Evolutionary conservation across 2,329 filamentous ascomycete genomes (phyloP), one percentile per base, ranked within the genome.

Genomic region (Aspergillus transmontanensis): DNA sequence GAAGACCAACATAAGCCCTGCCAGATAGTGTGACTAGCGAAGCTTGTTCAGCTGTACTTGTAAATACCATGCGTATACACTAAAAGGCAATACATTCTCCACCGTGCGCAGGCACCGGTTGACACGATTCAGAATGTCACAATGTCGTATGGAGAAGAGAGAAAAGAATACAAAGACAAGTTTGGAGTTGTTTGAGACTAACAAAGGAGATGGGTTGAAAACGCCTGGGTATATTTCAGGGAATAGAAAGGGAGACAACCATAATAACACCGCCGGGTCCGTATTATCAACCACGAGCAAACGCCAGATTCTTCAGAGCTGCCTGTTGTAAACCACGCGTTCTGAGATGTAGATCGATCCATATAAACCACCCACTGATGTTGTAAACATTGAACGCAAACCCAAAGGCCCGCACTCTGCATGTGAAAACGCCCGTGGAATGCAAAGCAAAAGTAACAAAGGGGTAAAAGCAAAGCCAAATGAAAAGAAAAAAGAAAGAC

Each of bases 141-240:
- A 34, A 51, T 28, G 48, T 50, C 34, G 55, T 50, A 58, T 41
- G 32, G 50, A 58, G 36, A 26, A 64, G 50, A 51, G 46, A 55
- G 46, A 34, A 45, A 60, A 43, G 43, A 48, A 60, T 32, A 60
- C 16, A 39, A 58, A 32, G 61, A 61, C 30, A 54, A 32, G 28
- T 54, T 41, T 16, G 45, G 53, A 39, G 51, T 21, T 26, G 34
- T 55, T 55, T 55, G 30, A 57, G 30, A 57, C 50, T 56, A 57
- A 63, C 58, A 64, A 64, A 64, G 48, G 62, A 63, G 57, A 65
- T 50, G 54, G 62, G 51, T 58, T 41, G 64, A 65, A 65, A 73
- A 74, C 68, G 70, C 71, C 68, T 66, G 75, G 75, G 75, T 77
- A 77, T 77, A 75, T 72, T 68, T 71, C 71, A 75, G 69, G 69